Conservation (phyloP, 495 filamentous ascomycete genomes). For the Penicillium manginii region DNA sequence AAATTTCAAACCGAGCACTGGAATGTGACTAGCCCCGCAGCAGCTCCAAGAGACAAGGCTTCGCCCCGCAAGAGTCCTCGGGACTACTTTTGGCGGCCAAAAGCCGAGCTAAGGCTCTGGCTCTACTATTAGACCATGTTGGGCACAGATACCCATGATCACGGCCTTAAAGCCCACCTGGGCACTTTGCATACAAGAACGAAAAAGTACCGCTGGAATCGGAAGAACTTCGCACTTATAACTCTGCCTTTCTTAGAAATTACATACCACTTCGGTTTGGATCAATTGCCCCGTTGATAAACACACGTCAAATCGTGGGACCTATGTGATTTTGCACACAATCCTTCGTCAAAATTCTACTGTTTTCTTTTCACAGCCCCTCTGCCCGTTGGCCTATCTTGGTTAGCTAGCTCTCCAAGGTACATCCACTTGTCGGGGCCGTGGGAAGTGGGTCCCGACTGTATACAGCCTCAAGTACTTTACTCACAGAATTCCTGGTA, state of each 20-base stretch:
- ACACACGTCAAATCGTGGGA: neutral
- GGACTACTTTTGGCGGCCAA: neutral
- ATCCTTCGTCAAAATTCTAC: neutral
- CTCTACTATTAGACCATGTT: neutral
- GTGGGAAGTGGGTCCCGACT: constrained; percentile 4
- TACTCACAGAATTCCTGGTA: neutral
- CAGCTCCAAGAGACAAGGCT: neutral
- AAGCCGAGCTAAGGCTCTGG: neutral
- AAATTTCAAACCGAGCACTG: neutral
- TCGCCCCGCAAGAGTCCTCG: neutral
- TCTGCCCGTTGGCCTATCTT: neutral
- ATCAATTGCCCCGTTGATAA: no score
- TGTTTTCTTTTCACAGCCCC: neutral
- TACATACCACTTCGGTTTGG: no score
- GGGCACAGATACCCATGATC: neutral
- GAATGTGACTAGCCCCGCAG: neutral
- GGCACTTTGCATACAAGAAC: no score
- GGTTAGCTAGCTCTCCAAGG: neutral
- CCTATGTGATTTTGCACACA: neutral
- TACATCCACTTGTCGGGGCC: neutral
- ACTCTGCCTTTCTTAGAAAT: no score
- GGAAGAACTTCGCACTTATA: no score
- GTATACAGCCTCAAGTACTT: neutral
- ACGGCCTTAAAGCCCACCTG: no score
- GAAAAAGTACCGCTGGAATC: no score